phyloP scores from a whole-genome alignment of 768 basidiomycete genomes.

The Strobilomyces echinocephalus region DNA sequence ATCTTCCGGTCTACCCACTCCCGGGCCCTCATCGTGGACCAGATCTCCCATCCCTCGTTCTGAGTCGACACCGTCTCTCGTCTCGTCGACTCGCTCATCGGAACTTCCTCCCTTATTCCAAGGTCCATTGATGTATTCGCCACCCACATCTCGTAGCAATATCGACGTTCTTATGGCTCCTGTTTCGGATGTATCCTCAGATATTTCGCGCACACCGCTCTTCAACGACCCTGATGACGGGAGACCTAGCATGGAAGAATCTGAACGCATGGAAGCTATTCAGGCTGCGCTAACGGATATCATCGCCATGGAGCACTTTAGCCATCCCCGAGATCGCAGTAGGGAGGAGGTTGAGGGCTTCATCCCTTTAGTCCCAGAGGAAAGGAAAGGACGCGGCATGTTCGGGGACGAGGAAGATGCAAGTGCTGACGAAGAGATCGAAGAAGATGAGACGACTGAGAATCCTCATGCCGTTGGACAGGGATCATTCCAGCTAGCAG shows the following conservation, averaged over 20 bases:
- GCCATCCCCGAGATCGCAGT: constrained; percentile 13
- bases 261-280: constrained; percentile 90
- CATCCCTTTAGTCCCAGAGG: constrained; percentile 6
- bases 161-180: constrained; percentile 85
- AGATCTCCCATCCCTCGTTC: constrained; percentile 27
- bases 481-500: constrained; percentile 68
- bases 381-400: constrained; percentile 28
- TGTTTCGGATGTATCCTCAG: constrained; percentile 44
- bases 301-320: constrained; percentile 71
- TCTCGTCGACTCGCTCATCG: constrained; percentile 7
- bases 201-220: constrained; percentile 64
- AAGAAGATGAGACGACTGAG: constrained; percentile 32
- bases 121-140: constrained; percentile 12
- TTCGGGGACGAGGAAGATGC: constrained; percentile 36
- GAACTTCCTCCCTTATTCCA: constrained; percentile 18
- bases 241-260: constrained; percentile 49
- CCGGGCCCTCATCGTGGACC: constrained; percentile 5
- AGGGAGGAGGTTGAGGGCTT: constrained; percentile 38
- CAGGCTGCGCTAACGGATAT: constrained; percentile 95
- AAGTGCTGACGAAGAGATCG: constrained; percentile 42
- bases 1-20: constrained; percentile 4
- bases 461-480: constrained; percentile 32
- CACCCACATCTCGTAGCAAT: constrained; percentile 38
- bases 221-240: constrained; percentile 76
- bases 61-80: constrained; percentile 35